Evolutionary conservation across 495 filamentous ascomycete species (phyloP).

Genomic region (Aspergillus nanangensis): DNA sequence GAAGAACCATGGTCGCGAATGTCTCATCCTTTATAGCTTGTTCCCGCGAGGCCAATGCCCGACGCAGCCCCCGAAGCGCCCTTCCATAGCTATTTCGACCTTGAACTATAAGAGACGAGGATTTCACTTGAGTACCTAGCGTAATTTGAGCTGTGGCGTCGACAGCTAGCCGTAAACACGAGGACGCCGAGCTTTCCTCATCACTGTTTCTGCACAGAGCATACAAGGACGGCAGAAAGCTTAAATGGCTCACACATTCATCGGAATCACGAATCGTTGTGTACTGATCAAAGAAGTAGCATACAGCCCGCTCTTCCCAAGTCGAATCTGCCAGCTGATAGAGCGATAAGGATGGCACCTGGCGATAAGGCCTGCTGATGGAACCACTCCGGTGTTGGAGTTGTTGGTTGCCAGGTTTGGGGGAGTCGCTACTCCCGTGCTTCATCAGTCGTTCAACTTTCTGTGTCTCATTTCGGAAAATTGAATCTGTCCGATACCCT

Average conservation of each 20-base stretch:
- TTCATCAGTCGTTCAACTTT: conserved; percentile 27
- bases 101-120: conserved; percentile 23
- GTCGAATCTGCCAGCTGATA: conserved; percentile 26
- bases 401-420: conserved; percentile 1
- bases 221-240: conserved; percentile 35
- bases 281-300: conserved; percentile 44
- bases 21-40: conserved; percentile 38
- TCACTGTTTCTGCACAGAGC: conserved; percentile 20
- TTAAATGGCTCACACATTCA: conserved; percentile 26
- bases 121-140: conserved; percentile 27
- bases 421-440: conserved; percentile 11
- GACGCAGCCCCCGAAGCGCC: conserved; percentile 27
- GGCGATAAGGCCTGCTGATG: not conserved
- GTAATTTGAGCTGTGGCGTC: conserved; percentile 37
- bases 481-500: conserved; percentile 35
- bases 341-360: conserved; percentile 10
- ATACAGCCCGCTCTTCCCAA: conserved; percentile 38
- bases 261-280: conserved; percentile 19
- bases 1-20: conserved; percentile 35
- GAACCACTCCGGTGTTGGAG: not conserved
- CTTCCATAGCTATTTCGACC: conserved; percentile 33
- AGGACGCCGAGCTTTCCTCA: conserved; percentile 12
- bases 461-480: conserved; percentile 37
- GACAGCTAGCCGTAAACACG: conserved; percentile 35
- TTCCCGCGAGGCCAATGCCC: conserved; percentile 23